Evolutionary conservation across 2,329 filamentous ascomycete species (phyloP), one percentile per base, ranked within the genome.

Genomic region (Daldinia eschscholtzii): DNA sequence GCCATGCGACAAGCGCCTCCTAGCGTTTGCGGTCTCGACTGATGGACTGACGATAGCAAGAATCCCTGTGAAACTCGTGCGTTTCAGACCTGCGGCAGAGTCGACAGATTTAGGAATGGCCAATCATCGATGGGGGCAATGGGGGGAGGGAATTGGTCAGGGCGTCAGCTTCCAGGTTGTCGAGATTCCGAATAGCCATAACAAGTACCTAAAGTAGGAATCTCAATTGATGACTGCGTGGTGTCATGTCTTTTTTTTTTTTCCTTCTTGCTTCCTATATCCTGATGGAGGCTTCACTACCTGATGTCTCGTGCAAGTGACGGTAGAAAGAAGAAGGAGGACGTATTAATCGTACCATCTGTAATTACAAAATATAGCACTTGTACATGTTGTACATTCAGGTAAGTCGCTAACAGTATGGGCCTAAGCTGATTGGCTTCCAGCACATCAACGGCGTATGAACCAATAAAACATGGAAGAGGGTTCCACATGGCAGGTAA

Each of bases 81-180:
- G 84, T 85, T 86, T 86, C 84, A 85, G 79, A 75, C 64, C 72
- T 85, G 83, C 77, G 74, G 72, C 81, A 83, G 79, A 81, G 74
- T 80, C 75, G 78, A 77, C 76, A 76, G 76, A 78, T 78, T 72
- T 56, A 61, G 74, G 71, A 9, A 62, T 65, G 52, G 64, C 58
- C 68, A 71, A 71, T 67, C 59, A 71, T 61, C 2, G 41, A 26
- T 18, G 23, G 23, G n/a, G 33, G 2, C 33, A 33, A 61, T 48
- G 37, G 55, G 61, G 61, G 41, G 28, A 7, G 1, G 30, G 30
- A 9, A 9, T 35, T 30, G 18, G 12, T 46, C 39, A 35, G 48
- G 48, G 58, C 18, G 6, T 57, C 64, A 61, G 28, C 41, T 30
- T 46, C 41, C n/a, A n/a, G n/a, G n/a, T 62, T 39, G 30, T 33